Evolutionary conservation across 345 rosid species (phyloP).

Genomic region (Camelina neglecta): DNA sequence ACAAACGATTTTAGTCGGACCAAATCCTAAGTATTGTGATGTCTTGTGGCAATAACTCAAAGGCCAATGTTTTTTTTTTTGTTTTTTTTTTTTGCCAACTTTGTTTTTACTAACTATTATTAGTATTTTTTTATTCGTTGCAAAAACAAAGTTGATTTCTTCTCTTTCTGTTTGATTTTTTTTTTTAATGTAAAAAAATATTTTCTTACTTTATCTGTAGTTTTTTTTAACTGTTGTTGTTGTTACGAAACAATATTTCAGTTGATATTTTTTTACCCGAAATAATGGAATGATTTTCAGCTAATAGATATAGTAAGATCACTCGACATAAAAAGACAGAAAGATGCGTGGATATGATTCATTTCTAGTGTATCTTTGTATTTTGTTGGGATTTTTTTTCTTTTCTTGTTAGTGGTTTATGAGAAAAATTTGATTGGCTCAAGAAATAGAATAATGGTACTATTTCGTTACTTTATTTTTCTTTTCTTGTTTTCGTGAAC

Average conservation of each 20-base stretch:
- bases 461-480: too few relatives aligned
- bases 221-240: not conserved
- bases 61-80: not conserved
- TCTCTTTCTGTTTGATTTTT: not conserved
- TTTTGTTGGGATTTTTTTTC: not conserved
- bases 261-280: not conserved
- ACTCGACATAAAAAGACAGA: not conserved
- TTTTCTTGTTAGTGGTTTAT: not conserved
- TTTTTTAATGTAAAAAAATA: not conserved
- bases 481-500: not conserved
- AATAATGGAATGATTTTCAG: conserved; percentile 8
- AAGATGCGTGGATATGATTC: conserved; percentile 4
- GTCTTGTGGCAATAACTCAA: conserved; percentile 13
- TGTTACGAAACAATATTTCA: conserved; percentile 1
- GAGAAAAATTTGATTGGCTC: not conserved
- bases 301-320: conserved; percentile 11
- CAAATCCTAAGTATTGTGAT: conserved; percentile 3
- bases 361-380: not conserved
- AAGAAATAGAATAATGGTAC: conserved; percentile 1
- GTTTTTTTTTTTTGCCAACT: not conserved
- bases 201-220: too few relatives aligned
- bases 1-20: conserved; percentile 23
- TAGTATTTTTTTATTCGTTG: not conserved
- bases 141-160: conserved; percentile 32
- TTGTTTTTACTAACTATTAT: not conserved